A percentile compares a stretch with the other conserved stretches of the same genome.
Conservation (phyloP, 345 rosid genomes). For the Kernera saxatilis region DNA sequence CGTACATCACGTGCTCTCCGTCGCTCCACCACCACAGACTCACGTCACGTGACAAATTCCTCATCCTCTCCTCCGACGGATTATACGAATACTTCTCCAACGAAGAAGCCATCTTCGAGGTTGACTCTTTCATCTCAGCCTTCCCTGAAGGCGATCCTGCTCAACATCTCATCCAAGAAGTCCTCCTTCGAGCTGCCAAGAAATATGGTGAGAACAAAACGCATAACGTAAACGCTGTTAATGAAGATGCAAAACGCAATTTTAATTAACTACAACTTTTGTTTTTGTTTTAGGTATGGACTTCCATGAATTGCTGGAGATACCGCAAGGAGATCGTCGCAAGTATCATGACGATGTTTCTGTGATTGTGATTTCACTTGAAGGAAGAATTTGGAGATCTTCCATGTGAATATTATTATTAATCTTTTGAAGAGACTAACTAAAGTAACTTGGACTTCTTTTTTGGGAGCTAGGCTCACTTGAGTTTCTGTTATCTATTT, state of each 20-base stretch:
- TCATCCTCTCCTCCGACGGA: constrained; percentile 87
- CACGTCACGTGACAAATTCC: constrained; percentile 58
- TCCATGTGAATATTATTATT: constrained; percentile 39
- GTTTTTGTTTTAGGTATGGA: constrained; percentile 55
- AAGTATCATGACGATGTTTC: constrained; percentile 92
- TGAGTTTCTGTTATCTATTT: neutral
- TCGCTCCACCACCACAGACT: constrained; percentile 73
- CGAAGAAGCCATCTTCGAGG: constrained; percentile 71
- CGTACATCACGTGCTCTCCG: constrained; percentile 76
- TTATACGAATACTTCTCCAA: constrained; percentile 81
- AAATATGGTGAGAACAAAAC: constrained; percentile 52
- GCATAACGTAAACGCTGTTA: neutral
- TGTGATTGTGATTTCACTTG: constrained; percentile 75
- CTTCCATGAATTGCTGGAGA: constrained; percentile 76
- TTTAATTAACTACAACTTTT: neutral
- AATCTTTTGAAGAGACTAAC: neutral
- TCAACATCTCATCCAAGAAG: constrained; percentile 79
- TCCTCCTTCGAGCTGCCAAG: constrained; percentile 82
- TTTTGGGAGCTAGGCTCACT: neutral
- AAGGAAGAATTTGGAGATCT: constrained; percentile 94
- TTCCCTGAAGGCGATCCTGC: constrained; percentile 97
- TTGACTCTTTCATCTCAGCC: constrained; percentile 62
- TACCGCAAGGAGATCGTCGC: constrained; percentile 89
- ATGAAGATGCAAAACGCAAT: neutral
- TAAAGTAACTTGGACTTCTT: neutral